A percentile compares a stretch with the other conserved stretches of the same genome.
phyloP scores from a whole-genome alignment of 148 eudicot genomes.

The Dianthus caryophyllus region DNA sequence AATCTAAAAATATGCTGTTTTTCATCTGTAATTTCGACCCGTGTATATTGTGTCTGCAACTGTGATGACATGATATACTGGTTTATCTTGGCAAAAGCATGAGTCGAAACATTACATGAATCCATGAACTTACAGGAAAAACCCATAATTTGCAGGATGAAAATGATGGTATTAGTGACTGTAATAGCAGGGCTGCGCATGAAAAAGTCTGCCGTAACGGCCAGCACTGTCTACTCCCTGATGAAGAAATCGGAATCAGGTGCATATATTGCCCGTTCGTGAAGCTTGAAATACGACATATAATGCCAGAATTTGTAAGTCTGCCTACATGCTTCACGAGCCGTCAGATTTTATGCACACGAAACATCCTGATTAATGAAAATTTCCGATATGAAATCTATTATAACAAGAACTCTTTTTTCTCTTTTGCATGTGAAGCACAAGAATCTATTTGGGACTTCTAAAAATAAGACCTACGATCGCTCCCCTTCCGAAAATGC shows the following conservation, averaged over 20 bases:
- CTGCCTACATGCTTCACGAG: neutral
- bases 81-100: neutral
- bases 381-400: neutral
- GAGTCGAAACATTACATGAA: neutral
- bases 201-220: constrained; percentile 37
- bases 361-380: neutral
- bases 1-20: neutral
- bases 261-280: constrained; percentile 46
- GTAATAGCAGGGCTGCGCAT: constrained; percentile 16
- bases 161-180: constrained; percentile 10
- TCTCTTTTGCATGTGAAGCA: constrained; percentile 31
- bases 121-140: neutral
- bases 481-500: constrained; percentile 3
- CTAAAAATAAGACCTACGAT: neutral
- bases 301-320: constrained; percentile 49
- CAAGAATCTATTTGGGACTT: constrained; percentile 33
- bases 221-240: constrained; percentile 34
- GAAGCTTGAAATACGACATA: constrained; percentile 33
- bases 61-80: neutral
- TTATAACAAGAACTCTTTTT: neutral
- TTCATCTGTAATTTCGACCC: neutral
- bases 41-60: neutral
- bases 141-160: constrained; percentile 27
- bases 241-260: constrained; percentile 48
- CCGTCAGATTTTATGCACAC: neutral